Percentiles rank a stretch among this genome's conserved stretches.
These are phyloP conservation scores for Sarocladium brachiariae DNA, from an alignment of 2,329 filamentous ascomycete species.

Conservation along the genomic window DNA sequence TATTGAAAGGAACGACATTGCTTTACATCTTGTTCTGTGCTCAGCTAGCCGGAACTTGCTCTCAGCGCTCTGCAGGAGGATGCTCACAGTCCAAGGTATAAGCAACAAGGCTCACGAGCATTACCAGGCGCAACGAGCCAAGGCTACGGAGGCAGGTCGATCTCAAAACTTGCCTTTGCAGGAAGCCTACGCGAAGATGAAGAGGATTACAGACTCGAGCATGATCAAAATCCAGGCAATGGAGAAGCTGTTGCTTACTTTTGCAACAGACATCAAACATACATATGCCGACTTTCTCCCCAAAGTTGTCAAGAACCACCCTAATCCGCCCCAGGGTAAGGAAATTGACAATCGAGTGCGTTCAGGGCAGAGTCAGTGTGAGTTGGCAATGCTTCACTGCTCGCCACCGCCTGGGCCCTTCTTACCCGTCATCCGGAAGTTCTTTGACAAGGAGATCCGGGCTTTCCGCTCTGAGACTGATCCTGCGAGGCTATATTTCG, in stretches of 20 bases:
- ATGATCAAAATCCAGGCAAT: conserved; percentile 55
- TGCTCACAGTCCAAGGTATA: conserved; percentile 48
- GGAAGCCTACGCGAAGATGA: conserved; percentile 48
- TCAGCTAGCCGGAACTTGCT: conserved; percentile 70
- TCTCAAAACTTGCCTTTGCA: conserved; percentile 47
- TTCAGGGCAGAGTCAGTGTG: conserved; percentile 40
- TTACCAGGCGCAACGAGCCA: conserved; percentile 1
- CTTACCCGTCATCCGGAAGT: conserved; percentile 53
- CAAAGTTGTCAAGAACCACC: conserved; percentile 38
- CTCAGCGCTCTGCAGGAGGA: conserved; percentile 58
- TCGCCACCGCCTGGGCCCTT: conserved; percentile 39
- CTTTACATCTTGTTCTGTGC: conserved; percentile 60
- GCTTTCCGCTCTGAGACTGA: conserved; percentile 55
- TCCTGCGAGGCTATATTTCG: conserved; percentile 62
- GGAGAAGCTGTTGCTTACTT: conserved; percentile 49
- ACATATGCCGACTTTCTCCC: conserved; percentile 41
- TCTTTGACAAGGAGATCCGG: conserved; percentile 54
- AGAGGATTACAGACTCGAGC: conserved; percentile 40
- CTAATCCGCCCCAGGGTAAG: conserved; percentile 35
- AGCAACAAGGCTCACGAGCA: conserved; percentile 32
- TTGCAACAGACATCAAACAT: conserved; percentile 43
- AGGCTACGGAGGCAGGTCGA: not conserved
- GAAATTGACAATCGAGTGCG: conserved; percentile 38
- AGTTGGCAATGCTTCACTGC: conserved; percentile 46
- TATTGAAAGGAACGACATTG: conserved; percentile 47